A percentile compares a stretch with the other conserved stretches of the same genome.
phyloP scores from a whole-genome alignment of 2,329 filamentous ascomycete species.

The Aspergillus flavus region DNA sequence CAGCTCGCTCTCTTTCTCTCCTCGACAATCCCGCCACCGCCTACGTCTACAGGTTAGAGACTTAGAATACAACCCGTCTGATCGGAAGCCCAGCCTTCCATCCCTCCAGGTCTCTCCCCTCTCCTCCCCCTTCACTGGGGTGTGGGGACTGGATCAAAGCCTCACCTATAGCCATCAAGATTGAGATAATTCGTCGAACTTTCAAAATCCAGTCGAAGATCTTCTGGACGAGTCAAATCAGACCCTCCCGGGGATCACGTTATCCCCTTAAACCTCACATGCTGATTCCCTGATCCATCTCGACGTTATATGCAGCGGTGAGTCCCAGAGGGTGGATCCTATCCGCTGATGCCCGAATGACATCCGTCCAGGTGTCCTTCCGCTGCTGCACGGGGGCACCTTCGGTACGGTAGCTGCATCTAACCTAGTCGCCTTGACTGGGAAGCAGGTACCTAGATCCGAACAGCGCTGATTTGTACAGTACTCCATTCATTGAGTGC shows the following conservation, averaged over 20 bases:
- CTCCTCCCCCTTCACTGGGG: neutral
- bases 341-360: slow-evolving; percentile 7
- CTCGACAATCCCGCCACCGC: slow-evolving; percentile 1
- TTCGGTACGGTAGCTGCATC: neutral
- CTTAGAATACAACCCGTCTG: neutral
- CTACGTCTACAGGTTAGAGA: neutral
- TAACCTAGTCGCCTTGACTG: slow-evolving; percentile 1
- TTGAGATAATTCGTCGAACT: neutral
- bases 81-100: neutral
- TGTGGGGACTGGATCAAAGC: neutral
- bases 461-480: neutral
- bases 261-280: neutral
- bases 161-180: neutral
- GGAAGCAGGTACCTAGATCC: neutral
- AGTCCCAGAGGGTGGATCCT: slow-evolving; percentile 1
- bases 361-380: slow-evolving; percentile 4
- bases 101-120: neutral
- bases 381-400: neutral
- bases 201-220: neutral
- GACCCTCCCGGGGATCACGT: neutral
- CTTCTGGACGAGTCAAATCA: slow-evolving; percentile 1
- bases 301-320: slow-evolving; percentile 7
- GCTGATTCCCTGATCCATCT: neutral
- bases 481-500: neutral
- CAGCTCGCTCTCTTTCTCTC: neutral